These are phyloP conservation scores for Termitomyces sp. DNA, from an alignment of 768 basidiomycete species.

Conservation along the genomic window DNA sequence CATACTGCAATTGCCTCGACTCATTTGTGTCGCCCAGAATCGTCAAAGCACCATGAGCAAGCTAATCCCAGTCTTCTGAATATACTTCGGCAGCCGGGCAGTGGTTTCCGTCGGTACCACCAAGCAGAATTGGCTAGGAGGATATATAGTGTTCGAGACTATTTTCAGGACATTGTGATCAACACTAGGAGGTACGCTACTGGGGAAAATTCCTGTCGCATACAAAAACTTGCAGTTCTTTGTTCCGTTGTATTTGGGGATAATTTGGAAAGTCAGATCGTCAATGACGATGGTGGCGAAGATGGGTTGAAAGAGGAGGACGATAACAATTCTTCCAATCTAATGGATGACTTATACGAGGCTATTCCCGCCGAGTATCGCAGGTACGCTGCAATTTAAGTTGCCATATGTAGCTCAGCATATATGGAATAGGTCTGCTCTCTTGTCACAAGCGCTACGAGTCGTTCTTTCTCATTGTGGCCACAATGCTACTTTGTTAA, in stretches of 20 bases:
- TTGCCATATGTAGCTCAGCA: background rate
- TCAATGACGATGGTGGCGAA: background rate
- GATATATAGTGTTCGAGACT: conserved; percentile 50
- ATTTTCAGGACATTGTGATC: conserved; percentile 46
- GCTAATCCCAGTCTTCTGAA: conserved; percentile 24
- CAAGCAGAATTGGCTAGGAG: conserved; percentile 35
- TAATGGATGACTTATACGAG: conserved; percentile 42
- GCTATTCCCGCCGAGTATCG: conserved; percentile 46
- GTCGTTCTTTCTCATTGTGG: conserved; percentile 40
- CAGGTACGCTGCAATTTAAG: conserved; percentile 29
- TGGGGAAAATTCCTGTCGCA: conserved; percentile 13
- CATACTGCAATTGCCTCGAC: background rate
- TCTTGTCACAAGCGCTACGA: conserved; percentile 48
- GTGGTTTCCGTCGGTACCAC: conserved; percentile 24
- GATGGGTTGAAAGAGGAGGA: conserved; percentile 20
- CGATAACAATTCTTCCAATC: conserved; percentile 18
- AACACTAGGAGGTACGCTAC: conserved; percentile 19
- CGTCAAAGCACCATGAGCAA: background rate
- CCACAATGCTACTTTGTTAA: conserved; percentile 43
- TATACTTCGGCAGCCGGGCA: conserved; percentile 32
- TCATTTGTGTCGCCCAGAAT: background rate
- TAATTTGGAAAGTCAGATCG: conserved; percentile 30
- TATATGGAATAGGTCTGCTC: conserved; percentile 30
- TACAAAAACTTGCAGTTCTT: conserved; percentile 34
- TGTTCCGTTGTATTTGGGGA: conserved; percentile 45